These are phyloP conservation scores for Nemania bipapillata DNA, from an alignment of 2,329 filamentous ascomycete genomes.

Conservation along the genomic window DNA sequence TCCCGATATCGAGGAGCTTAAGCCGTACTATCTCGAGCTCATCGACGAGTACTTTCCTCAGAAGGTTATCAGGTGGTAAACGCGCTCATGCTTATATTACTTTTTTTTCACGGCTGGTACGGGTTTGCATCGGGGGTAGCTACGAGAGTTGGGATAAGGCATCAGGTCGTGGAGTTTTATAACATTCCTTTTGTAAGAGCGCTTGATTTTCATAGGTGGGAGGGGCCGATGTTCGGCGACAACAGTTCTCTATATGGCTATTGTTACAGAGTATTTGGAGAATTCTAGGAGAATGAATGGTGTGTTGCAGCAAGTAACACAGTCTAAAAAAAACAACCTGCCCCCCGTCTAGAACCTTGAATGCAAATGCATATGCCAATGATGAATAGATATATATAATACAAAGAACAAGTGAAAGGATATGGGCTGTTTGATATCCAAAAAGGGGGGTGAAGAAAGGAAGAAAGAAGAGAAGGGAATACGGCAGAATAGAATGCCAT, in stretches of 20 bases:
- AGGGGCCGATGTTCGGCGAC: neutral
- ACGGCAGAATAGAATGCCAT: no score
- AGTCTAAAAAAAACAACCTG: no score
- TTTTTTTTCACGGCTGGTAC: slow-evolving; percentile 7
- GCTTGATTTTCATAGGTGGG: slow-evolving; percentile 4
- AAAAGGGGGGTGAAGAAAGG: neutral
- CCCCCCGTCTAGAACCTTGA: neutral
- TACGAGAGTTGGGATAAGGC: slow-evolving; percentile 8
- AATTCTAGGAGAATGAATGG: neutral
- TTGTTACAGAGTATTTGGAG: neutral
- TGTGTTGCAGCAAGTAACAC: neutral
- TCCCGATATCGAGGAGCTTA: slow-evolving; percentile 79
- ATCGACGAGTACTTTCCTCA: slow-evolving; percentile 79
- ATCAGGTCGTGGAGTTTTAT: neutral
- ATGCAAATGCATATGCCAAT: neutral
- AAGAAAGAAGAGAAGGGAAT: no score
- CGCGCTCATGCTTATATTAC: neutral
- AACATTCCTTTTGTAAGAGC: neutral
- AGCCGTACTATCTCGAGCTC: slow-evolving; percentile 79
- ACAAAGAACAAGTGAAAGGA: neutral
- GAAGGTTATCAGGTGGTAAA: slow-evolving; percentile 75
- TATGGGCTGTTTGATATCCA: neutral
- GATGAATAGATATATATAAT: neutral
- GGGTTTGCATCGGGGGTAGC: neutral
- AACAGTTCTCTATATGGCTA: neutral